A percentile compares a stretch with the other conserved stretches of the same genome.
These are phyloP conservation scores for Raphanus sativus DNA, from an alignment of 345 rosid species.

Conservation along the genomic window DNA sequence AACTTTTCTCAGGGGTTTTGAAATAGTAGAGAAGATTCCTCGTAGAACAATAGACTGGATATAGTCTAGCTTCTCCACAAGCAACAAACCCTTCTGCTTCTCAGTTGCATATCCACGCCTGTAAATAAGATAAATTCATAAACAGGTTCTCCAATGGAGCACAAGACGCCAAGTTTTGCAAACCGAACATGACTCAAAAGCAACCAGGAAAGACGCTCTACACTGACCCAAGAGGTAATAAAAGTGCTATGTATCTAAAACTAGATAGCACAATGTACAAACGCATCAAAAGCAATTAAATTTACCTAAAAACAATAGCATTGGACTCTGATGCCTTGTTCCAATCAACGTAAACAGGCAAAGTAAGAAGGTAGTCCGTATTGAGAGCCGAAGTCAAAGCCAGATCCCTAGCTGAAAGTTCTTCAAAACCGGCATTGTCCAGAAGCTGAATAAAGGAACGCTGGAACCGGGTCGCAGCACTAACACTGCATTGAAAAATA, in stretches of 20 bases:
- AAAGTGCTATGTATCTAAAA: neutral
- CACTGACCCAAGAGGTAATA: neutral
- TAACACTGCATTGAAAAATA: slow-evolving; percentile 50
- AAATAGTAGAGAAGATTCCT: slow-evolving; percentile 55
- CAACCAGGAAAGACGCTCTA: neutral
- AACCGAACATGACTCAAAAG: neutral
- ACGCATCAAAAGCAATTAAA: neutral
- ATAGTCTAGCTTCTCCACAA: slow-evolving; percentile 91
- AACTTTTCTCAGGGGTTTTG: slow-evolving; percentile 76
- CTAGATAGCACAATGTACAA: neutral
- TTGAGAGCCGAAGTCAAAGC: slow-evolving; percentile 81
- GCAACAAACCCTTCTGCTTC: slow-evolving; percentile 78
- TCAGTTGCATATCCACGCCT: slow-evolving; percentile 97
- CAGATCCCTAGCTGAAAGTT: slow-evolving; percentile 85
- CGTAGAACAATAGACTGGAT: slow-evolving; percentile 78
- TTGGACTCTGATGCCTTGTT: slow-evolving; percentile 81
- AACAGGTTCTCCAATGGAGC: neutral
- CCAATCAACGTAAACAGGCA: slow-evolving; percentile 94
- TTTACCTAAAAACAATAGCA: slow-evolving; percentile 84
- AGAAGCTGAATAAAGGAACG: slow-evolving; percentile 92
- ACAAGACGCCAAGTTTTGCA: neutral
- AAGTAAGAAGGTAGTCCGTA: slow-evolving; percentile 87
- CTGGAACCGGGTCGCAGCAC: slow-evolving; percentile 83
- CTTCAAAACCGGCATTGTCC: slow-evolving; percentile 78
- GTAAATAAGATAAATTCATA: slow-evolving; percentile 31